Evolutionary conservation across 148 eudicot genomes (phyloP).

Genomic region (Spergularia marina): DNA sequence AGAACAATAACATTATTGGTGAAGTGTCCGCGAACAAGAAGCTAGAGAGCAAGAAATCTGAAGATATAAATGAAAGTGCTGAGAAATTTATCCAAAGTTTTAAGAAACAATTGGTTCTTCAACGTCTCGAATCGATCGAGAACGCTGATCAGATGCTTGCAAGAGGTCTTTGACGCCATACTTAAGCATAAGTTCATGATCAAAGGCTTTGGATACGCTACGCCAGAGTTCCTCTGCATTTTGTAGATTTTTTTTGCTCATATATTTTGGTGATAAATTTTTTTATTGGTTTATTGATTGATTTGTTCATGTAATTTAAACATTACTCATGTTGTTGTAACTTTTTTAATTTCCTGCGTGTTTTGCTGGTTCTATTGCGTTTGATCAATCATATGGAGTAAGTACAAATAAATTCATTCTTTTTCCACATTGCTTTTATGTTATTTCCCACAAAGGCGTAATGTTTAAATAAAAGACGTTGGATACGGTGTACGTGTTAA

Average conservation of each 20-base stretch:
- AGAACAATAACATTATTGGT: not conserved
- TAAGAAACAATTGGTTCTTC: slow-evolving; percentile 59
- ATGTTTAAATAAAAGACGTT: no score
- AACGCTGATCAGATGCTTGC: slow-evolving; percentile 64
- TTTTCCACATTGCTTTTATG: no score
- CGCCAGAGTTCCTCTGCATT: not conserved
- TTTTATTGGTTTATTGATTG: not conserved
- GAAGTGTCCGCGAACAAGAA: slow-evolving; percentile 1
- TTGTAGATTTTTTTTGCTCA: not conserved
- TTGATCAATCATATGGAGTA: slow-evolving; percentile 5
- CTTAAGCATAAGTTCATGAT: not conserved
- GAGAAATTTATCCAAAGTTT: slow-evolving; percentile 75
- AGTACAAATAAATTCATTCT: no score
- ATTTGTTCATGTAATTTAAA: not conserved
- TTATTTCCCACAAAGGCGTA: no score
- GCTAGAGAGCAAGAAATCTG: slow-evolving; percentile 31
- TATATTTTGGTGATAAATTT: not conserved
- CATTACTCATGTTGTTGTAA: slow-evolving; percentile 2
- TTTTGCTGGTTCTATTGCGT: not conserved
- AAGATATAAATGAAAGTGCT: slow-evolving; percentile 66
- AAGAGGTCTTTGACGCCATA: slow-evolving; percentile 43
- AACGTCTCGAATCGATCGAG: slow-evolving; percentile 79
- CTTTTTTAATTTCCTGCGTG: slow-evolving; percentile 8
- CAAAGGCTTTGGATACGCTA: not conserved
- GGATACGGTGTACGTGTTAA: no score